These are phyloP conservation scores for Suillus fuscotomentosus DNA, from an alignment of 768 basidiomycete species.

Conservation along the genomic window DNA sequence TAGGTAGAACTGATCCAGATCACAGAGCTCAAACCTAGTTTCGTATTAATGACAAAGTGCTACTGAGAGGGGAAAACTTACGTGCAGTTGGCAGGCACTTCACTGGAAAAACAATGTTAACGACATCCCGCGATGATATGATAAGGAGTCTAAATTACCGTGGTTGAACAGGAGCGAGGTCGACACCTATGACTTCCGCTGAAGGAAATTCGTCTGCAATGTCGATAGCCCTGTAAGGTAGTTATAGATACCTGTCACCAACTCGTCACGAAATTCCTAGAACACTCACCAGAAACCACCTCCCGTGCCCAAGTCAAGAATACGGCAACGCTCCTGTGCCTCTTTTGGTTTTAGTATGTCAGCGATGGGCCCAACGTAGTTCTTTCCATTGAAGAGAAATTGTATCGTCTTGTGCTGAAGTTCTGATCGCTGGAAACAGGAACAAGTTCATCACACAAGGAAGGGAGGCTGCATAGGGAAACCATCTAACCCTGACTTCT, in stretches of 20 bases:
- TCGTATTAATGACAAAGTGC: conserved; percentile 5
- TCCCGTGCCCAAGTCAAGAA: conserved; percentile 72
- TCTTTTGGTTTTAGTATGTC: conserved; percentile 44
- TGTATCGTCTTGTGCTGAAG: conserved; percentile 64
- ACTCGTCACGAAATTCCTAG: conserved; percentile 3
- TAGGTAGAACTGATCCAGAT: conserved; percentile 56
- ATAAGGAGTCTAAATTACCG: conserved; percentile 38
- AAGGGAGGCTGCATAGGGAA: neutral
- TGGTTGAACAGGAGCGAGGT: conserved; percentile 73
- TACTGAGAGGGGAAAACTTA: conserved; percentile 35
- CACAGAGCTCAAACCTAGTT: conserved; percentile 66
- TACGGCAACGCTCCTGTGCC: conserved; percentile 32
- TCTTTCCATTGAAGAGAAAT: conserved; percentile 62
- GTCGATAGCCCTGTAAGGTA: conserved; percentile 57
- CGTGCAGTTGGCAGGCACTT: conserved; percentile 73
- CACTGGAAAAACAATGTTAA: conserved; percentile 35
- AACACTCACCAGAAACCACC: conserved; percentile 54
- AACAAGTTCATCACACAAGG: conserved; percentile 5
- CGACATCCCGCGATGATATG: conserved; percentile 5
- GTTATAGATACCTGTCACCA: conserved; percentile 2
- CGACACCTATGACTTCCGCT: conserved; percentile 66
- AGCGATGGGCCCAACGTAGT: conserved; percentile 65
- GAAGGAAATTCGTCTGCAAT: conserved; percentile 71
- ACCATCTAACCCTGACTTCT: conserved; percentile 51
- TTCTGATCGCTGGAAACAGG: conserved; percentile 51